Percentiles rank a stretch among this genome's conserved stretches.
phyloP scores from a whole-genome alignment of 2,329 filamentous ascomycete genomes.

The Sporothrix brunneoviolacea region DNA sequence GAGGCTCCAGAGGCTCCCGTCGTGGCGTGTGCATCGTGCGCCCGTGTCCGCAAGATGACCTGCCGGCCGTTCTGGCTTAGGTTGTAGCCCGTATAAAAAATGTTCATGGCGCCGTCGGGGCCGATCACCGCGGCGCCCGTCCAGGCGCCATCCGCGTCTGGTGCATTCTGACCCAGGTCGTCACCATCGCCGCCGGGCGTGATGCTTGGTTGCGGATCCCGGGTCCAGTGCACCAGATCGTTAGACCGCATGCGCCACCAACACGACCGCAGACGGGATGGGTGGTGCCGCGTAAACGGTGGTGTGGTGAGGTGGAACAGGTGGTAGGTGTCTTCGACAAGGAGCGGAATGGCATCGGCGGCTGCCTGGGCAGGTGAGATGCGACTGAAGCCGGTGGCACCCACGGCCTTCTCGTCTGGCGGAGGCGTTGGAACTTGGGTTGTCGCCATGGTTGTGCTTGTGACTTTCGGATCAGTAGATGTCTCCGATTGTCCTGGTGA shows the following conservation, averaged over 20 bases:
- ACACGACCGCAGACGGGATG: constrained; percentile 25
- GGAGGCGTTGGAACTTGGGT: constrained; percentile 19
- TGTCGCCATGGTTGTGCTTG: too few relatives aligned
- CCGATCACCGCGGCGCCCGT: constrained; percentile 29
- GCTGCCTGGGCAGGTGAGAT: constrained; percentile 25
- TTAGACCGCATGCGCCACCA: constrained; percentile 28
- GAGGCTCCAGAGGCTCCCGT: constrained; percentile 23
- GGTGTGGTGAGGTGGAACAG: constrained; percentile 30
- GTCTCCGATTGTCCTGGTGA: too few relatives aligned
- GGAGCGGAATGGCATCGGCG: constrained; percentile 30
- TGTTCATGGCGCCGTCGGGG: constrained; percentile 27
- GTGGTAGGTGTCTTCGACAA: constrained; percentile 31
- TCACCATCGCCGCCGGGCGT: constrained; percentile 18
- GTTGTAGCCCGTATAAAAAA: constrained; percentile 33
- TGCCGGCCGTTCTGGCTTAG: constrained; percentile 26
- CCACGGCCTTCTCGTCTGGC: constrained; percentile 17
- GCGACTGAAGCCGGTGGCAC: constrained; percentile 21
- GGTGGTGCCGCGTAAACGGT: constrained; percentile 28
- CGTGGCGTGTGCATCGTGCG: constrained; percentile 9
- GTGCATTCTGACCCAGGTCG: too few relatives aligned
- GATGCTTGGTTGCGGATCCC: constrained; percentile 23
- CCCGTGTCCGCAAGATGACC: constrained; percentile 26
- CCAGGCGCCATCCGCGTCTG: constrained; percentile 30
- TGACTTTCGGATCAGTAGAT: too few relatives aligned
- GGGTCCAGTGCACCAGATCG: constrained; percentile 26